Conservation (phyloP, 2,329 filamentous ascomycete species). For the Leptographium wingfieldii region DNA sequence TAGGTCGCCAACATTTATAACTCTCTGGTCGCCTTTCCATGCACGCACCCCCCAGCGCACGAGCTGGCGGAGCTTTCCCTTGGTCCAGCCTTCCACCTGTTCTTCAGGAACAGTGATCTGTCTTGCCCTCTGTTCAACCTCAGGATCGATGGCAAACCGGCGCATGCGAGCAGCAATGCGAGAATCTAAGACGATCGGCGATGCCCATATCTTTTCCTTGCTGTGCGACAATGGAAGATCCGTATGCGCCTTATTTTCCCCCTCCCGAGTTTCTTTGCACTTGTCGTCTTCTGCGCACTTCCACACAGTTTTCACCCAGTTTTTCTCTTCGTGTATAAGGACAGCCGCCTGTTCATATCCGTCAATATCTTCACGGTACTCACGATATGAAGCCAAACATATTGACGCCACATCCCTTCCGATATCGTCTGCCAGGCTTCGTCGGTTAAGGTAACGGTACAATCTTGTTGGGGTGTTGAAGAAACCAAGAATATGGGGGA, state of each 20-base stretch:
- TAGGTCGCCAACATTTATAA: conserved; percentile 15
- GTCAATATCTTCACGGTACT: conserved; percentile 31
- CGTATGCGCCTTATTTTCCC: neutral
- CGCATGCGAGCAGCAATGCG: conserved; percentile 71
- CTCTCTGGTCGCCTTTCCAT: conserved; percentile 25
- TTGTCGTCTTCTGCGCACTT: conserved; percentile 26
- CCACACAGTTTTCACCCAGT: conserved; percentile 75
- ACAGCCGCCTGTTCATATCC: conserved; percentile 49
- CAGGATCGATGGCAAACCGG: conserved; percentile 55
- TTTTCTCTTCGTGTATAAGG: conserved; percentile 58
- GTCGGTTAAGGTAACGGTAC: conserved; percentile 76
- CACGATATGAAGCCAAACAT: conserved; percentile 51
- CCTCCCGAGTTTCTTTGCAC: neutral
- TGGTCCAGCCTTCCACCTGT: conserved; percentile 58
- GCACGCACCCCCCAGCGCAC: conserved; percentile 37
- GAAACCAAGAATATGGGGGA: conserved; percentile 89
- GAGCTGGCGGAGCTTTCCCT: conserved; percentile 41
- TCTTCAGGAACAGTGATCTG: conserved; percentile 51
- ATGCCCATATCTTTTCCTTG: conserved; percentile 62
- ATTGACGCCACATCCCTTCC: conserved; percentile 79
- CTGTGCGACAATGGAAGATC: conserved; percentile 17
- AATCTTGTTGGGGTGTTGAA: conserved; percentile 77
- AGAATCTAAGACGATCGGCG: conserved; percentile 61
- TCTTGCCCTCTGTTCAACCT: conserved; percentile 56
- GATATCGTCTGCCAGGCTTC: conserved; percentile 73